phyloP scores from a whole-genome alignment of 257 asterid species.

The Paulownia fortunei region DNA sequence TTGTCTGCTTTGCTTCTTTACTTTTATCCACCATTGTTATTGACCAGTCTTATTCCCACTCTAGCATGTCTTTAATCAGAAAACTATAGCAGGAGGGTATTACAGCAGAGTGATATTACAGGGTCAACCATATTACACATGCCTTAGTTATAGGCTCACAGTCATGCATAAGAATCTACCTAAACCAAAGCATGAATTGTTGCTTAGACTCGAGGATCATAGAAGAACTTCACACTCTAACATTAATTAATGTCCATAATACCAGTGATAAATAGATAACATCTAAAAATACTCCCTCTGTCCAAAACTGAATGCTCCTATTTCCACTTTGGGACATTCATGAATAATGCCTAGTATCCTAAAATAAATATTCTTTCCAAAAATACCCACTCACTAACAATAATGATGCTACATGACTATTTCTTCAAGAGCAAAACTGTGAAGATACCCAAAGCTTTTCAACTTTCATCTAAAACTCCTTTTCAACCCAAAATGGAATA shows the following conservation, averaged over 20 bases:
- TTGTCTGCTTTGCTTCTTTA: neutral
- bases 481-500: neutral
- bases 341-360: neutral
- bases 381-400: neutral
- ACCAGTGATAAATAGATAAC: neutral
- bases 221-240: neutral
- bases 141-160: neutral
- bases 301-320: neutral
- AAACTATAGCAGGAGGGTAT: constrained; percentile 2
- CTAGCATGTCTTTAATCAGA: neutral
- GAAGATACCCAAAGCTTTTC: neutral
- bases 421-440: neutral
- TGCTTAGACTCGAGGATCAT: neutral
- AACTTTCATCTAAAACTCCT: neutral
- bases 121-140: neutral
- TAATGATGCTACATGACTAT: neutral
- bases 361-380: neutral
- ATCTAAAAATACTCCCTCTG: neutral
- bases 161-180: constrained; percentile 1
- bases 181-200: neutral
- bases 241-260: neutral
- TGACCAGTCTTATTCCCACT: neutral
- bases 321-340: neutral
- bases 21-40: neutral
- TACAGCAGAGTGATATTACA: neutral